These are phyloP conservation scores for Gracilaria vermiculophylla DNA, from an alignment of 23 red algal genomes.

Conservation along the genomic window DNA sequence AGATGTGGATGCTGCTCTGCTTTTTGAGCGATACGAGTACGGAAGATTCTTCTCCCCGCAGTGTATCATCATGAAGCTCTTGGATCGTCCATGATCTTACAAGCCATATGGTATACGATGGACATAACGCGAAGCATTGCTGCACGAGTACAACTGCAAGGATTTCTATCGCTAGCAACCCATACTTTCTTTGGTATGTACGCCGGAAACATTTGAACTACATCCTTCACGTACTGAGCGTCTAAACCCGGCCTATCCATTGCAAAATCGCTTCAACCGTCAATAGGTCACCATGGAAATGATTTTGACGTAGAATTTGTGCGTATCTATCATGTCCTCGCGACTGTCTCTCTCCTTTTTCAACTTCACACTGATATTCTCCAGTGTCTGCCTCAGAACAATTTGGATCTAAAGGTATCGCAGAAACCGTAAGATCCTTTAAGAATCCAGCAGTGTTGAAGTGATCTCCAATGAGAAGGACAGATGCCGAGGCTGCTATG, in stretches of 20 bases:
- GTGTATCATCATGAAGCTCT: neutral
- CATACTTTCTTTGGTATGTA: conserved; percentile 27
- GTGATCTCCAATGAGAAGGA: conserved; percentile 40
- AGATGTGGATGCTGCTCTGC: neutral
- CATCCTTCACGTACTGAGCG: neutral
- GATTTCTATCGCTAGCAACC: conserved; percentile 31
- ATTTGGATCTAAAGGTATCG: neutral
- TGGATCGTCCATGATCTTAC: neutral
- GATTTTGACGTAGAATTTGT: conserved; percentile 36
- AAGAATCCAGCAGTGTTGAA: neutral
- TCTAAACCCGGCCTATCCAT: neutral
- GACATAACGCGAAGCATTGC: conserved; percentile 20
- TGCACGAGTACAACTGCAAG: conserved; percentile 45
- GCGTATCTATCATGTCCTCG: neutral
- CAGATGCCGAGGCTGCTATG: conserved; percentile 47
- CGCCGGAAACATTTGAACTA: conserved; percentile 19
- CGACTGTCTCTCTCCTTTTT: neutral
- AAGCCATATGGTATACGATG: conserved; percentile 5
- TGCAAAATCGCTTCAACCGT: conserved; percentile 45
- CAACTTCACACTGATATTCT: neutral
- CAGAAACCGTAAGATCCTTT: neutral
- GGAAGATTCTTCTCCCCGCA: conserved; percentile 11
- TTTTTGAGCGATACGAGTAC: neutral
- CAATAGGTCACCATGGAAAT: conserved; percentile 53
- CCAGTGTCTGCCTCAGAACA: neutral